Evolutionary conservation across 768 basidiomycete genomes (phyloP).

Genomic region (Mycena haematopus): DNA sequence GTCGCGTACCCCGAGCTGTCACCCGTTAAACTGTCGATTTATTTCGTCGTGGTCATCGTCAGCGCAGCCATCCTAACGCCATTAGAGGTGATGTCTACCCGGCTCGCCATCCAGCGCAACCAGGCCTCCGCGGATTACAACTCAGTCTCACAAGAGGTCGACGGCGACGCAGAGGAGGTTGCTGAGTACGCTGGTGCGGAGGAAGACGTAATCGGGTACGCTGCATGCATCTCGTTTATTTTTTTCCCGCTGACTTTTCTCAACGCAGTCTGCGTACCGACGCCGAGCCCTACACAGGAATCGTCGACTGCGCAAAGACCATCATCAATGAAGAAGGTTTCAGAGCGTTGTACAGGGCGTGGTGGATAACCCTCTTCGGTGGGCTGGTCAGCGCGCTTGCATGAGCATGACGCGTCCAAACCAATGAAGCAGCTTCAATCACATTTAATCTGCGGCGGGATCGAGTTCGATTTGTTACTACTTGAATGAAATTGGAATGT

Average conservation of each 20-base stretch:
- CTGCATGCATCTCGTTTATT: conserved; percentile 6
- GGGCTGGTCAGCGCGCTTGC: conserved; percentile 63
- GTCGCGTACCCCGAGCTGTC: conserved; percentile 52
- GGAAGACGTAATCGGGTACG: conserved; percentile 88
- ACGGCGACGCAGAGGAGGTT: conserved; percentile 64
- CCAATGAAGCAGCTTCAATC: not conserved
- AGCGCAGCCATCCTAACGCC: conserved; percentile 71
- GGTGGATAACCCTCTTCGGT: conserved; percentile 82
- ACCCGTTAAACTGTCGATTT: conserved; percentile 56
- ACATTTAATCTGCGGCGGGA: not conserved
- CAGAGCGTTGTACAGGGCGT: conserved; percentile 76
- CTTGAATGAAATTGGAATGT: conserved; percentile 1
- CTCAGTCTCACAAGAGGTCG: conserved; percentile 75
- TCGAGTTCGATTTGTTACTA: not conserved
- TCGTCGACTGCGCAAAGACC: conserved; percentile 77
- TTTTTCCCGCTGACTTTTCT: conserved; percentile 19
- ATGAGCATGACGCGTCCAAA: conserved; percentile 25
- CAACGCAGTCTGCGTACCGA: conserved; percentile 68
- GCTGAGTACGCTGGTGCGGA: conserved; percentile 71
- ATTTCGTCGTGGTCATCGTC: conserved; percentile 59
- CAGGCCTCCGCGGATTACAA: conserved; percentile 79
- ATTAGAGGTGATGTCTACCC: conserved; percentile 78
- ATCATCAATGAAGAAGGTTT: conserved; percentile 84
- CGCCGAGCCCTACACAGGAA: conserved; percentile 77
- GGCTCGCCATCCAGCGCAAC: conserved; percentile 85